Evolutionary conservation across 2,329 filamentous ascomycete genomes (phyloP), one percentile per base, ranked within the genome.

Genomic region (Myriangium duriaei): DNA sequence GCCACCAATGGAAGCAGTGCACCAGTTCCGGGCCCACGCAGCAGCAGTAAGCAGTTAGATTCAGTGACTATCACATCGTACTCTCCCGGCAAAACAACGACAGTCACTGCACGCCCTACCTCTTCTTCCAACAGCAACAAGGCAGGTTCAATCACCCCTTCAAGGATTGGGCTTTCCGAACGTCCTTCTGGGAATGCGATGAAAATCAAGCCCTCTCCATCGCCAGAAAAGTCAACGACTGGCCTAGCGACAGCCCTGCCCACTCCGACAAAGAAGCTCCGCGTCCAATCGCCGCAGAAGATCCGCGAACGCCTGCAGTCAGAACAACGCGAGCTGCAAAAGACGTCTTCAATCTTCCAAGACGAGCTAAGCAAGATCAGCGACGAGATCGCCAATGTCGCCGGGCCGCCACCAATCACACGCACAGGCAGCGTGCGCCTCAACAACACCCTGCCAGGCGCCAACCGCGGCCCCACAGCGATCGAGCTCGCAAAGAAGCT

Each of bases 251-350:
- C 48, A 48, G 15, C 52, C 51, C 37, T 51, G 48, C 15, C 52
- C 45, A 41, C 46, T 5, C 42, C 49, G 7, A 30, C 43, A 14
- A 79, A 81, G 49, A 87, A 81, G 54, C 65, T 88, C 13, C 64
- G 67, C 30, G 69, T 76, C 67, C 74, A 77, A 49, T 75, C 69
- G 26, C 73, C 74, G 3, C 72, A 76, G 47, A 77, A 77, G 58
- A 62, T 78, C 30, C 81, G 87, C 12, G 87, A 95, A 61, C 79
- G 88, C 21, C 68, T 95, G 1, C 80, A 88, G 50, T 78, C 74
- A 33, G 86, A 94, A 56, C 85, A 86, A 58, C 76, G 73, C 39
- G 72, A 78, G 0, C 74, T 87, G 11, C 74, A 76, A 4, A 74
- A 77, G 6, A 76, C 79, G 0, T 82, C 87, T 44, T 68, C 71